Base-by-base conservation (phyloP, 176 grass and related monocot species). In the Cenchrus americanus region DNA sequence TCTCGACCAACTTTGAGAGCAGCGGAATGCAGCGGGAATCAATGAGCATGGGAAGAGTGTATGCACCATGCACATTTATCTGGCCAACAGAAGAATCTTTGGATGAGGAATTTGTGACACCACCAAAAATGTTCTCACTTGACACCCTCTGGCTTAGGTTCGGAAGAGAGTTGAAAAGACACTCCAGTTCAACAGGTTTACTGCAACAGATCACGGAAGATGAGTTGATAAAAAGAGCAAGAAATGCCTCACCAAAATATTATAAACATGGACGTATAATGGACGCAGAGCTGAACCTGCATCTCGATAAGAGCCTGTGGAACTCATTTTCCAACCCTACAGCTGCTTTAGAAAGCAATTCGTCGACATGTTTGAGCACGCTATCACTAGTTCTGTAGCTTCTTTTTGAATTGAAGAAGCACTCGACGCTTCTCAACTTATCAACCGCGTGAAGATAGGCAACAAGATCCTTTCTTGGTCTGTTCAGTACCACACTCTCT, bases 301-400 rank as follows among this genome's bases (percentile, higher is more conserved):
- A 85, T 80, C 59, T 71, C 37, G 64, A 66, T 62, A 94, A 68
- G 67, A 37, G 60, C 65, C 88, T 81, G 6, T 62, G 84, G 79
- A 97, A 94, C 77, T 97, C 87, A 58, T 83, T 78, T 69, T 82
- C 94, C 53, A 89, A 26, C 71, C 78, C 89, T 10, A 40, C 21
- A 12, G 75, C 62, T 17, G 89, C 88, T 62, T 86, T 85, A 55
- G 14, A 61, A 51, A 94, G 75, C 79, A 94, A 82, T 67, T 68
- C 46, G 12, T 88, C 83, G 14, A 79, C 68, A 65, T 63, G 91
- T 46, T 65, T 81, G 23, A 86, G 77, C 46, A 80, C 78, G 12
- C 62, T 65, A 23, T 88, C 84, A 14, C 58, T 85, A 13, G n/a
- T 73, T 68, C 4, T 54, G 5, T 50, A 86, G 60, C 55, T 84